Conservation (phyloP, 2,329 filamentous ascomycete genomes). For the Exophiala mesophila region DNA sequence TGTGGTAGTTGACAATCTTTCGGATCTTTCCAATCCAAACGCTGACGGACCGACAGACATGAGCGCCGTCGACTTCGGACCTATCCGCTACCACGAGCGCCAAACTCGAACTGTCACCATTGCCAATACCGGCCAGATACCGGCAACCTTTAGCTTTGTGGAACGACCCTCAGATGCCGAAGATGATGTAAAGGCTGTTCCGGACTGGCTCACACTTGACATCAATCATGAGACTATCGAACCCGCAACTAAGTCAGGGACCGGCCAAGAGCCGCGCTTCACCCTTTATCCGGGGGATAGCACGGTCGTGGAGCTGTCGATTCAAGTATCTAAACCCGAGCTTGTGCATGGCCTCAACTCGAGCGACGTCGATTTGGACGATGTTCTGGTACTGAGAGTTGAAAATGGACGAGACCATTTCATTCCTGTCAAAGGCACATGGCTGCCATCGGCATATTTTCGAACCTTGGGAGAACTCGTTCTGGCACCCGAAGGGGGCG, state of each 20-base stretch:
- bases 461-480: slow-evolving; percentile 85
- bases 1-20: slow-evolving; percentile 66
- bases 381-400: slow-evolving; percentile 82
- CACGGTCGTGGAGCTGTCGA: slow-evolving; percentile 62
- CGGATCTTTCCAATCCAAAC: slow-evolving; percentile 35
- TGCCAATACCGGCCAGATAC: slow-evolving; percentile 83
- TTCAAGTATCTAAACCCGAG: slow-evolving; percentile 59
- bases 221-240: slow-evolving; percentile 46
- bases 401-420: slow-evolving; percentile 85
- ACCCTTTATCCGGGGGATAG: slow-evolving; percentile 82
- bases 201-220: slow-evolving; percentile 66
- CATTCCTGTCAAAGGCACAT: slow-evolving; percentile 70
- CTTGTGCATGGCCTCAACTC: slow-evolving; percentile 69
- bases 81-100: slow-evolving; percentile 63
- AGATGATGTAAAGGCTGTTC: slow-evolving; percentile 33
- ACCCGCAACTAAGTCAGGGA: slow-evolving; percentile 23
- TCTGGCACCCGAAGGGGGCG: slow-evolving; percentile 70
- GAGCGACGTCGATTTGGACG: slow-evolving; percentile 63
- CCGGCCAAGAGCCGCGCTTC: slow-evolving; percentile 43
- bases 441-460: slow-evolving; percentile 78
- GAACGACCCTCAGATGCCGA: slow-evolving; percentile 40
- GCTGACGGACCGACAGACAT: slow-evolving; percentile 35
- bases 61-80: slow-evolving; percentile 71
- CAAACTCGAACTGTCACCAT: slow-evolving; percentile 69
- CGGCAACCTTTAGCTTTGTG: slow-evolving; percentile 74